Conservation (phyloP, 2,329 filamentous ascomycete genomes). For the Ascochyta viciae-villosae region DNA sequence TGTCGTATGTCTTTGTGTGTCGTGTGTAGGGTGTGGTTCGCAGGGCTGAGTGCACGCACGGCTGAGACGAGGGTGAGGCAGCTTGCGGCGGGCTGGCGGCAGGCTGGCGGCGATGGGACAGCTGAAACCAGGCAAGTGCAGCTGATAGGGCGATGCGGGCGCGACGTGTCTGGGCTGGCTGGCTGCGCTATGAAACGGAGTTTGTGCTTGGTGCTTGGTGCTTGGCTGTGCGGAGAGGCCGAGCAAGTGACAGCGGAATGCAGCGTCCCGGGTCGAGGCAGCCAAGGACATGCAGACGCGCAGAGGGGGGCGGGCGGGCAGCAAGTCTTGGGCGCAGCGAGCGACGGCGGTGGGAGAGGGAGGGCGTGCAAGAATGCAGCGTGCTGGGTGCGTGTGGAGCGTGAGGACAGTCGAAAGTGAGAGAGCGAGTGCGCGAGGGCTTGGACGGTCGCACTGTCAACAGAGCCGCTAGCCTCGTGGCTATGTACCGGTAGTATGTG, state of each 20-base stretch:
- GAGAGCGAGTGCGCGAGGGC: background rate
- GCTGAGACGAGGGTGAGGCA: constrained; percentile 44
- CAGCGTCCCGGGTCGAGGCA: background rate
- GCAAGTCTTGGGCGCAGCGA: background rate
- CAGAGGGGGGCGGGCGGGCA: background rate
- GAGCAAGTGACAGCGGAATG: constrained; percentile 14
- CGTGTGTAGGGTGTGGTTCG: constrained; percentile 20
- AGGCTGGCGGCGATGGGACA: constrained; percentile 13
- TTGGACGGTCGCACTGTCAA: background rate
- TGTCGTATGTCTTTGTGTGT: constrained; percentile 9
- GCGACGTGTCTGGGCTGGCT: constrained; percentile 2
- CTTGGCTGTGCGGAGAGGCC: constrained; percentile 37
- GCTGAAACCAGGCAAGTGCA: constrained; percentile 30
- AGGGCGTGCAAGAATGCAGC: background rate
- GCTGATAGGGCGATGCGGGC: constrained; percentile 2
- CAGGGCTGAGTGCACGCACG: constrained; percentile 33
- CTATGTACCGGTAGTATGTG: background rate
- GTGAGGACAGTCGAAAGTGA: background rate
- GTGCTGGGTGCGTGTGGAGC: background rate
- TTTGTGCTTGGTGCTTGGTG: background rate
- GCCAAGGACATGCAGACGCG: background rate
- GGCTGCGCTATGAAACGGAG: constrained; percentile 6
- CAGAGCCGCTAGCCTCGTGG: background rate
- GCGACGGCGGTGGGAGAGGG: constrained; percentile 5
- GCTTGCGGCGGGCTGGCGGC: constrained; percentile 10